A percentile compares a stretch with the other conserved stretches of the same genome.
Evolutionary conservation across 2,329 filamentous ascomycete species (phyloP).

Genomic region (Botryotinia globosa): DNA sequence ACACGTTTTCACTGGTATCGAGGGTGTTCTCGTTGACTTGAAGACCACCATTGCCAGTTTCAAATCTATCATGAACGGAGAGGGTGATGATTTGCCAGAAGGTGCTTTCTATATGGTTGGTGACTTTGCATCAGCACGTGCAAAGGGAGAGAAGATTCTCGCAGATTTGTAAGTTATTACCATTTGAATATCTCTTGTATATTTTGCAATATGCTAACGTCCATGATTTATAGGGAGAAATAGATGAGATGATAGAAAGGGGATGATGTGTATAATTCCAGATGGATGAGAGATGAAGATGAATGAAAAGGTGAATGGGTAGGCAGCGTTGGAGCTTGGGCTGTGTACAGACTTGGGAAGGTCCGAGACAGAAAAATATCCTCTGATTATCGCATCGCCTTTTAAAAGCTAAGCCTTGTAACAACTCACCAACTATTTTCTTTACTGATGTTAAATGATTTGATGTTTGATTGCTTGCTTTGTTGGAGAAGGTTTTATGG

Average conservation of each 20-base stretch:
- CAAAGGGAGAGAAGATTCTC: conserved; percentile 99
- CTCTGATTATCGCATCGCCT: conserved; percentile 30
- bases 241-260: conserved; percentile 20
- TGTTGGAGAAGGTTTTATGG: background rate
- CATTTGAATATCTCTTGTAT: background rate
- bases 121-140: conserved; percentile 85
- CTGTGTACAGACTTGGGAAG: conserved; percentile 31
- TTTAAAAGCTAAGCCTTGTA: conserved; percentile 23
- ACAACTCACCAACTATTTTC: conserved; percentile 21
- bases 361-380: conserved; percentile 24
- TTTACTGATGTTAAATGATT: conserved; percentile 18
- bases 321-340: conserved; percentile 25
- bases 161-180: conserved; percentile 63
- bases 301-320: conserved; percentile 22
- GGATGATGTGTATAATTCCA: conserved; percentile 29
- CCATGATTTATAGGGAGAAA: conserved; percentile 21
- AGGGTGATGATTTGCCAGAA: conserved; percentile 94
- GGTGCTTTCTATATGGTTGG: conserved; percentile 67
- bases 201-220: background rate
- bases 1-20: conserved; percentile 70
- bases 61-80: conserved; percentile 82
- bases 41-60: conserved; percentile 98
- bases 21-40: conserved; percentile 90
- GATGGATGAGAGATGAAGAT: conserved; percentile 30
- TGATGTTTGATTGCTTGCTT: background rate